phyloP scores from a whole-genome alignment of 192 early-diverging fungal genomes.

The Pilaira anomala region DNA sequence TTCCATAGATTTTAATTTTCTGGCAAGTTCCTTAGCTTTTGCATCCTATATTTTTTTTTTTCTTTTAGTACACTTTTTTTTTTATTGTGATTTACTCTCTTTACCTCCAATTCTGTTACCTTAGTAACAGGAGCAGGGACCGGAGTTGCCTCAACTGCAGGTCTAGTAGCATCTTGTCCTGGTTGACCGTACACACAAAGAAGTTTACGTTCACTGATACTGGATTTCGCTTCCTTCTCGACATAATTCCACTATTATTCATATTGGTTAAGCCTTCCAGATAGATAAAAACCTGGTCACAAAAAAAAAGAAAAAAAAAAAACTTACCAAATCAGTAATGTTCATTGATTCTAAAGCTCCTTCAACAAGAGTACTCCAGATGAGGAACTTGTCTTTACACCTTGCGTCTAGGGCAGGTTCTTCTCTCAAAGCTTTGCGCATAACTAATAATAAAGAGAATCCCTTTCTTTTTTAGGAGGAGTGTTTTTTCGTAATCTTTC shows the following conservation, averaged over 20 bases:
- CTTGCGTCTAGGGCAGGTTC: constrained; percentile 75
- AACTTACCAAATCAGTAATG: constrained; percentile 59
- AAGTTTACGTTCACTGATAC: background rate
- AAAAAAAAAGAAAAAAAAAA: background rate
- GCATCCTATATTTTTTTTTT: background rate
- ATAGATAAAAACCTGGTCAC: too few relatives aligned
- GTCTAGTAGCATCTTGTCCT: background rate
- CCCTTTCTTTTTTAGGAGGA: background rate
- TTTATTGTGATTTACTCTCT: too few relatives aligned
- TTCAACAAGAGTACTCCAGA: constrained; percentile 81
- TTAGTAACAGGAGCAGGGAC: background rate
- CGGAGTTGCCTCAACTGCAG: background rate
- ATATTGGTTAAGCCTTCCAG: background rate
- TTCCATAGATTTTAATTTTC: constrained; percentile 1
- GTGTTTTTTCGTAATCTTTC: background rate
- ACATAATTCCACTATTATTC: constrained; percentile 7
- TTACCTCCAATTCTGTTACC: background rate
- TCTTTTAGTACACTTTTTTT: background rate
- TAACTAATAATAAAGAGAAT: constrained; percentile 46
- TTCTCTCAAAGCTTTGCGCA: constrained; percentile 85
- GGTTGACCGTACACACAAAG: background rate
- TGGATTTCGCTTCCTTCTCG: background rate
- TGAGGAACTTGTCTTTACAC: constrained; percentile 96
- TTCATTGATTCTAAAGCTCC: constrained; percentile 62
- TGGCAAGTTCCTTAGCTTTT: background rate